Conservation (phyloP, 352 stramenopile genomes). For the Phytophthora nicotianae region DNA sequence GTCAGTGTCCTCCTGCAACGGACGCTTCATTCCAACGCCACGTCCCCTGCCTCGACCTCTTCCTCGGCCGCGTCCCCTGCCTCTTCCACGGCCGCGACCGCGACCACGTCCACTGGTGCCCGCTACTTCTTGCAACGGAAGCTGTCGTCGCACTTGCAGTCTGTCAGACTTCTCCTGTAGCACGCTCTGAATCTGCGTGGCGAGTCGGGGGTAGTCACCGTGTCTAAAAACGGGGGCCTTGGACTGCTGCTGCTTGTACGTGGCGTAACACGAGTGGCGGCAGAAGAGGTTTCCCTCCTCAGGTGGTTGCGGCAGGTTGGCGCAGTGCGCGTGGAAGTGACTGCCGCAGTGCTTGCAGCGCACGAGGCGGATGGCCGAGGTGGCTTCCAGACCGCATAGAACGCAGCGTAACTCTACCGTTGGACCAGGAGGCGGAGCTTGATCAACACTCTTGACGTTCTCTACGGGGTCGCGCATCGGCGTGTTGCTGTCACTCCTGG, state of each 20-base stretch:
- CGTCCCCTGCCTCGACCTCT: slow-evolving; percentile 33
- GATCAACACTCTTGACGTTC: slow-evolving; percentile 11
- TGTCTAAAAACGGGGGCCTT: slow-evolving; percentile 25
- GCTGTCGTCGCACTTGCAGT: slow-evolving; percentile 34
- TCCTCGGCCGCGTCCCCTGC: slow-evolving; percentile 24
- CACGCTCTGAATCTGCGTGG: slow-evolving; percentile 51
- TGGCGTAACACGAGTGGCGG: slow-evolving; percentile 62
- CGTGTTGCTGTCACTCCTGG: slow-evolving; percentile 15
- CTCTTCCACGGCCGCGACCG: slow-evolving; percentile 25
- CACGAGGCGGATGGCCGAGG: slow-evolving; percentile 44
- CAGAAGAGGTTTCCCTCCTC: slow-evolving; percentile 77
- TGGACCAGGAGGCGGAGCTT: background rate
- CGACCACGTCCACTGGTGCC: slow-evolving; percentile 13
- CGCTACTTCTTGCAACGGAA: slow-evolving; percentile 23
- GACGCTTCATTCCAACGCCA: slow-evolving; percentile 27
- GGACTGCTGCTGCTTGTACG: slow-evolving; percentile 41
- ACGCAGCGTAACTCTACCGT: slow-evolving; percentile 24
- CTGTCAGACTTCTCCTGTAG: slow-evolving; percentile 39
- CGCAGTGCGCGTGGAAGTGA: slow-evolving; percentile 70
- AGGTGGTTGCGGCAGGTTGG: slow-evolving; percentile 61
- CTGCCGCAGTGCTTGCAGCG: slow-evolving; percentile 56
- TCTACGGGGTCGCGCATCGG: slow-evolving; percentile 4
- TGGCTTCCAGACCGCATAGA: slow-evolving; percentile 33
- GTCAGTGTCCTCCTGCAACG: slow-evolving; percentile 24
- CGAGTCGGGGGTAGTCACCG: slow-evolving; percentile 50